Percentiles rank a stretch among this genome's conserved stretches.
These are phyloP conservation scores for Neurospora hispaniola DNA, from an alignment of 495 filamentous ascomycete species.

Conservation along the genomic window DNA sequence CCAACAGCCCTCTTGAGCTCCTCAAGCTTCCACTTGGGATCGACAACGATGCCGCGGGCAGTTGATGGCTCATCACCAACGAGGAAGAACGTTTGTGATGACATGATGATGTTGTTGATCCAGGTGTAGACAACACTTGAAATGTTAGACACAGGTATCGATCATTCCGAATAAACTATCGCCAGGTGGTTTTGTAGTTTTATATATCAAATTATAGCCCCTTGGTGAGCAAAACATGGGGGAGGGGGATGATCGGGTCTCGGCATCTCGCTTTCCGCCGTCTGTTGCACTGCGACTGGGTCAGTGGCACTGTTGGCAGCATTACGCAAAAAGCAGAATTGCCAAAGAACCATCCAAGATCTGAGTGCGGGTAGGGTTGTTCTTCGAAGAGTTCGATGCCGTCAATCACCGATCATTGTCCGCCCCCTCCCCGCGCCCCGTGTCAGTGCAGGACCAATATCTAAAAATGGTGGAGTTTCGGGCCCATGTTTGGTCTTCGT, in stretches of 20 bases:
- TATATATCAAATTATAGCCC: background rate
- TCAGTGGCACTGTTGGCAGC: background rate
- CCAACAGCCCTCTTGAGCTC: slow-evolving; percentile 15
- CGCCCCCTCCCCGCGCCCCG: background rate
- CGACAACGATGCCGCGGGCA: slow-evolving; percentile 25
- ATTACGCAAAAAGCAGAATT: background rate
- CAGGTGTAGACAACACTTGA: background rate
- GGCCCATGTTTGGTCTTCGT: background rate
- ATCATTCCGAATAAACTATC: background rate
- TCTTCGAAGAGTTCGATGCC: background rate
- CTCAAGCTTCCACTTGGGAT: slow-evolving; percentile 20
- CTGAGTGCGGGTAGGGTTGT: background rate
- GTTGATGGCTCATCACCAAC: slow-evolving; percentile 32
- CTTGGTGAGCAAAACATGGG: background rate
- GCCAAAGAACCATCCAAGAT: background rate
- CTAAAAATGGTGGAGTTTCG: background rate
- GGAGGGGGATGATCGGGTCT: background rate
- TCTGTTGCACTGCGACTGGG: background rate
- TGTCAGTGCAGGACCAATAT: background rate
- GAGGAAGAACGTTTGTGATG: slow-evolving; percentile 31
- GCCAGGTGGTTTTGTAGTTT: background rate
- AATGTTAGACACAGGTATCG: background rate
- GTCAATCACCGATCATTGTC: background rate
- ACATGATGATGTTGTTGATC: slow-evolving; percentile 16
- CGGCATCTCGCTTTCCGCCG: background rate